Percentiles rank a stretch among this genome's conserved stretches.
These are phyloP conservation scores for Aegilops bicornis DNA, from an alignment of 176 grass and related monocot species.

Conservation along the genomic window DNA sequence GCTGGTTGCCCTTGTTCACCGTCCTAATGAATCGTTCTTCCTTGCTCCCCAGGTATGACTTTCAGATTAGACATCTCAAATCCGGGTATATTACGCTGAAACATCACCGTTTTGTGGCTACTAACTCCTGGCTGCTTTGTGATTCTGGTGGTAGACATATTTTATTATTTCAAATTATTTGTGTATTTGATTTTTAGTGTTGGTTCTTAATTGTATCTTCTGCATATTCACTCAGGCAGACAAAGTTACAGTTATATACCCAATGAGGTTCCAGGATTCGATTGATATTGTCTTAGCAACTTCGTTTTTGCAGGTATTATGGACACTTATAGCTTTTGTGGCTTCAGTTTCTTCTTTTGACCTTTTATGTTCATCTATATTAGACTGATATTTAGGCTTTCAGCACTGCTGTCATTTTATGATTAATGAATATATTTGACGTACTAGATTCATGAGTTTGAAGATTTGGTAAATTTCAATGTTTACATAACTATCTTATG, in stretches of 20 bases:
- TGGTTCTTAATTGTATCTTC: background rate
- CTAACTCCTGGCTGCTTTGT: background rate
- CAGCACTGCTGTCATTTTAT: background rate
- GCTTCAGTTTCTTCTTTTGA: conserved; percentile 3
- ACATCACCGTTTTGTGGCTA: background rate
- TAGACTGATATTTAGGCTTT: conserved; percentile 14
- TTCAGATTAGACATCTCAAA: background rate
- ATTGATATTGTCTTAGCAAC: conserved; percentile 94
- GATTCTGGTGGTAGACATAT: background rate
- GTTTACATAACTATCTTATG: background rate
- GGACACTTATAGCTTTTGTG: conserved; percentile 9
- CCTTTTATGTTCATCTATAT: conserved; percentile 1
- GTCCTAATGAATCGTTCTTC: conserved; percentile 95
- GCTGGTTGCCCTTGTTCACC: conserved; percentile 93
- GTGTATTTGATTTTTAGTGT: conserved; percentile 10
- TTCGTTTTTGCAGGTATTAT: conserved; percentile 91
- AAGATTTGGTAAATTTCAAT: background rate
- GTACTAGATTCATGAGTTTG: background rate
- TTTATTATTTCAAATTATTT: background rate
- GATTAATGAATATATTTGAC: conserved; percentile 1
- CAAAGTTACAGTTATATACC: conserved; percentile 84
- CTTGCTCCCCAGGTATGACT: conserved; percentile 78
- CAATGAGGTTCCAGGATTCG: conserved; percentile 98
- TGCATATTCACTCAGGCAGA: conserved; percentile 49
- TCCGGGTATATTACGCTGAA: background rate